Evolutionary conservation across 257 asterid genomes (phyloP).

Genomic region (Rubia yunnanensis): DNA sequence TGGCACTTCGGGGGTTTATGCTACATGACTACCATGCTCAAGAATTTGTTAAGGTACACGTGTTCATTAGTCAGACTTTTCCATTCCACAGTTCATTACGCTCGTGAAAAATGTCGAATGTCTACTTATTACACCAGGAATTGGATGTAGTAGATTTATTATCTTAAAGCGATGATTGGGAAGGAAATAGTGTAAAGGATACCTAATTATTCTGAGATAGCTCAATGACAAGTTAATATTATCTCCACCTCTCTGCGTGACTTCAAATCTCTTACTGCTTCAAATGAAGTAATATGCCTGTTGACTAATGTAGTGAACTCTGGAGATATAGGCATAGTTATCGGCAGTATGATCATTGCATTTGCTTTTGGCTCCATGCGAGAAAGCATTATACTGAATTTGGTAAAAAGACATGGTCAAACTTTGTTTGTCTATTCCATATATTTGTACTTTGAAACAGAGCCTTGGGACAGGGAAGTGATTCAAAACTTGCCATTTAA

Average conservation of each 20-base stretch:
- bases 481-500: background rate
- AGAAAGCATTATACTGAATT: background rate
- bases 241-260: background rate
- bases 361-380: background rate
- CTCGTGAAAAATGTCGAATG: background rate
- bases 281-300: background rate
- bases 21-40: constrained; percentile 56
- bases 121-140: no score
- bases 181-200: background rate
- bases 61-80: background rate
- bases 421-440: background rate
- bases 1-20: constrained; percentile 72
- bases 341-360: background rate
- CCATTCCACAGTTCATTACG: background rate
- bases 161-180: background rate
- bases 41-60: constrained; percentile 57
- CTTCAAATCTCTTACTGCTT: background rate
- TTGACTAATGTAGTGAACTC: background rate
- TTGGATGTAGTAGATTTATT: background rate
- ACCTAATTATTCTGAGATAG: background rate
- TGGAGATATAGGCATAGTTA: background rate
- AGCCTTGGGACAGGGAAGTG: background rate
- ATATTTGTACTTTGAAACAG: background rate
- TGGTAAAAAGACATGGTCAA: background rate
- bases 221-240: background rate